Base-by-base conservation (phyloP, 2,329 filamentous ascomycete genomes). In the Talaromyces pinophilus region DNA sequence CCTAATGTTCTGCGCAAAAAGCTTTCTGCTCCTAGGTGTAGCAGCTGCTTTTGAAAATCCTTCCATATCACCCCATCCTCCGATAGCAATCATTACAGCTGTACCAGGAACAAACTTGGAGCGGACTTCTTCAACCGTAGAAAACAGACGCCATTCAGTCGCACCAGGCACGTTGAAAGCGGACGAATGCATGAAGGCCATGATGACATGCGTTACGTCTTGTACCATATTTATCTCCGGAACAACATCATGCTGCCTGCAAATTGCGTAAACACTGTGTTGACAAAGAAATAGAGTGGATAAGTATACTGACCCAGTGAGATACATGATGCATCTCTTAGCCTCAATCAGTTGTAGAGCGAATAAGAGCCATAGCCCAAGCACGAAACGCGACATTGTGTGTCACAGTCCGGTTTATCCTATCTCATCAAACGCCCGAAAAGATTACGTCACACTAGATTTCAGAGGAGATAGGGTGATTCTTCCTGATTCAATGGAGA, bases 1-100 rank as follows among this genome's bases (percentile, higher is more conserved):
- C 40, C 82, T 83, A 8, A 90, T 82, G 70, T 89, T 88, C n/a
- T 76, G 76, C 1, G 88, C 86, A 77, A 89, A 91, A 5, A 78
- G 76, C 68, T 80, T 80, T 28, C 88, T 83, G 1, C 81, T 82
- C 13, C 74, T 69, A 1, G 82, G 78, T 3, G 80, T 81, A 59
- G 76, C 78, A 1, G 87, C 85, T 0, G 84, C 87, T 7, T 67
- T 73, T 1, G 83, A 81, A 70, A 90, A 91, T 0, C 88, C 88
- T 13, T 75, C 74, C 1, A 84, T 87, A 69, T 90, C 86, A 0
- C 88, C 88, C 89, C 89, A 92, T 0, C 89, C 89, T 5, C 89
- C 89, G 69, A 92, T 86, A 25, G 89, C 88, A 52, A 91, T 81
- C 78, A 89, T 83, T 54, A 91, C 76, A 67, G 87, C 86, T 28